A percentile compares a stretch with the other conserved stretches of the same genome.
phyloP scores from a whole-genome alignment of 305 asterid genomes.

The Fraxinus baroniana region DNA sequence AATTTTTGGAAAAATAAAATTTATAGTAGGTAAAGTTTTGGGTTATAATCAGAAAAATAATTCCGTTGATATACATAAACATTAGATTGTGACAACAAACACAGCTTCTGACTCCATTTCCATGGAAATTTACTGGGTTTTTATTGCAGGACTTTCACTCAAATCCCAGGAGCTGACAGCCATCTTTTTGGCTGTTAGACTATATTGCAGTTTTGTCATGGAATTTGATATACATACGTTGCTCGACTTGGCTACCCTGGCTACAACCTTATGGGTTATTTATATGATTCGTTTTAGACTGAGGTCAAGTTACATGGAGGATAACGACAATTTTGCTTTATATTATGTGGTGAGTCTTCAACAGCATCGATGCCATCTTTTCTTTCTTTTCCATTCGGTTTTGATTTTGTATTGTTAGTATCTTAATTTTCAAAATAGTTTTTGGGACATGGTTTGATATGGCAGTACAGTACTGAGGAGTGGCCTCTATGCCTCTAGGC shows the following conservation, averaged over 20 bases:
- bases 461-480: background rate
- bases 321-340: slow-evolving; percentile 64
- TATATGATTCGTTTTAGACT: slow-evolving; percentile 73
- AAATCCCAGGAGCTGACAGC: slow-evolving; percentile 95
- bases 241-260: slow-evolving; percentile 87
- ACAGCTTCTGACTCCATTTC: background rate
- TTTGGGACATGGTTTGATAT: background rate
- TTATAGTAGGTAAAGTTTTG: too few relatives aligned
- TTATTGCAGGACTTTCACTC: slow-evolving; percentile 76
- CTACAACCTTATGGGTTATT: slow-evolving; percentile 87
- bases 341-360: slow-evolving; percentile 71
- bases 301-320: slow-evolving; percentile 78
- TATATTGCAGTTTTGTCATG: slow-evolving; percentile 93
- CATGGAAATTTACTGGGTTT: background rate
- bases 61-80: background rate
- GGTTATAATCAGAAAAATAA: background rate
- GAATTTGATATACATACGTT: slow-evolving; percentile 92
- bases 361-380: background rate
- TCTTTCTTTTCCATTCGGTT: background rate
- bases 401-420: background rate
- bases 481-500: too few relatives aligned
- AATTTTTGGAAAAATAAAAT: too few relatives aligned
- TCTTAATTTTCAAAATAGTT: background rate
- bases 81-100: background rate
- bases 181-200: slow-evolving; percentile 80